These are phyloP conservation scores for Trametes coccinea DNA, from an alignment of 768 basidiomycete genomes.

Conservation along the genomic window DNA sequence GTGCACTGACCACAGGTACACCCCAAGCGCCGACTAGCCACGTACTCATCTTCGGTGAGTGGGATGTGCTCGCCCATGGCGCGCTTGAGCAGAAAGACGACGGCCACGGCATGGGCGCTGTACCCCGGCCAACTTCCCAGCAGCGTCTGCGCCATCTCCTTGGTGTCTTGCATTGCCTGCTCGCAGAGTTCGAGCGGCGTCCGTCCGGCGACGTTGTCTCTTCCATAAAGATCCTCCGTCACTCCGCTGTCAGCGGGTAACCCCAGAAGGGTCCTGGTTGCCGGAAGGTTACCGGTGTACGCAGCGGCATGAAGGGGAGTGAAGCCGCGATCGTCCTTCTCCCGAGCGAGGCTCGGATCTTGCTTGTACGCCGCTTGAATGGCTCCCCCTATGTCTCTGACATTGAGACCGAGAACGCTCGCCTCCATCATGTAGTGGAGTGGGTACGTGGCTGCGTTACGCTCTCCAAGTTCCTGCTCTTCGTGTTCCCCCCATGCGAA, in stretches of 20 bases:
- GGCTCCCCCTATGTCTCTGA: background rate
- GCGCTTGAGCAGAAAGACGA: constrained; percentile 6
- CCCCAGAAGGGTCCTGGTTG: constrained; percentile 4
- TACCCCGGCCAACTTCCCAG: background rate
- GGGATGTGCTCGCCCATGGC: constrained; percentile 4
- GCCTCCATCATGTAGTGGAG: constrained; percentile 12
- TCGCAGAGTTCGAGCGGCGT: constrained; percentile 20
- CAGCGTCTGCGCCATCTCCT: constrained; percentile 2
- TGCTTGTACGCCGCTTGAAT: constrained; percentile 5
- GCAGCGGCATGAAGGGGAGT: constrained; percentile 24
- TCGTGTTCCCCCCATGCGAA: no score
- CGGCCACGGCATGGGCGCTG: background rate
- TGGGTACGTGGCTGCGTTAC: background rate
- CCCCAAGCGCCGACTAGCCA: background rate
- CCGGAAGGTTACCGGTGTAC: background rate
- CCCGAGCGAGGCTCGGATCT: background rate
- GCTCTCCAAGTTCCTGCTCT: no score
- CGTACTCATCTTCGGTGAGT: background rate
- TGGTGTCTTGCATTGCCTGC: background rate
- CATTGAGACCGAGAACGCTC: background rate
- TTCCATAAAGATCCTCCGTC: background rate
- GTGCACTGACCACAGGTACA: constrained; percentile 18
- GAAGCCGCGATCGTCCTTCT: constrained; percentile 13
- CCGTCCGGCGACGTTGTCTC: constrained; percentile 8
- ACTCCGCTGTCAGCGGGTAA: constrained; percentile 5